These are phyloP conservation scores for Cyberlindnera bimundalis DNA, from an alignment of 805 yeast species.

Conservation along the genomic window DNA sequence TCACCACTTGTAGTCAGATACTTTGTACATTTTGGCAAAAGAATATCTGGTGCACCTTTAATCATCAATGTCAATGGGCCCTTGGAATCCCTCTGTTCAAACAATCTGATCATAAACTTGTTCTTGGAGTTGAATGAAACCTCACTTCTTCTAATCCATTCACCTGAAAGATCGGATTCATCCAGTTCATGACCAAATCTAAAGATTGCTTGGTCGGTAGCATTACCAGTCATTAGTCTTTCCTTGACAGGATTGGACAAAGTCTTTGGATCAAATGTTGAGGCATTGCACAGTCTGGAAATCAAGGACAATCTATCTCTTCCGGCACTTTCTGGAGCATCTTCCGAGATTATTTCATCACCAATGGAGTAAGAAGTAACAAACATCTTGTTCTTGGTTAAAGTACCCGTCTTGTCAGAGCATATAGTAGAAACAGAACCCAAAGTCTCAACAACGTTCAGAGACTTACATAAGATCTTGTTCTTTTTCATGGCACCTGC, in stretches of 20 bases:
- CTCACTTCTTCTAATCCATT: slow-evolving; percentile 30
- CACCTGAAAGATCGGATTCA: slow-evolving; percentile 10
- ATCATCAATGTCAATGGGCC: slow-evolving; percentile 23
- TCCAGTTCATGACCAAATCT: slow-evolving; percentile 31
- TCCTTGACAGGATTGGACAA: slow-evolving; percentile 16
- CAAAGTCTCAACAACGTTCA: slow-evolving; percentile 51
- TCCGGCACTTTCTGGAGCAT: slow-evolving; percentile 1
- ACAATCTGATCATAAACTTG: slow-evolving; percentile 40
- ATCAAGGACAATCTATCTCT: slow-evolving; percentile 17
- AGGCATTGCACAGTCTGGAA: slow-evolving; percentile 36
- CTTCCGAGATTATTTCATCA: neutral
- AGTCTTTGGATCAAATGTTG: slow-evolving; percentile 26
- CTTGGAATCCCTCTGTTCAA: slow-evolving; percentile 9
- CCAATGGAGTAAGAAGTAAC: slow-evolving; percentile 30
- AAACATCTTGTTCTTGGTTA: slow-evolving; percentile 49
- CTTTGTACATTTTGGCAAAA: slow-evolving; percentile 31
- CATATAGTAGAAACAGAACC: slow-evolving; percentile 50
- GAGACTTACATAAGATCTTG: slow-evolving; percentile 43
- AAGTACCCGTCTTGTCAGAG: slow-evolving; percentile 43
- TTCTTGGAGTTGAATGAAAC: slow-evolving; percentile 44
- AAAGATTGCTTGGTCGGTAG: slow-evolving; percentile 45
- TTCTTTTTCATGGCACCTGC: slow-evolving; percentile 43
- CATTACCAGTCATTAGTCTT: slow-evolving; percentile 39
- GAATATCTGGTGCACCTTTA: slow-evolving; percentile 47
- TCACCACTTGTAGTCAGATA: slow-evolving; percentile 18